Evolutionary conservation across 495 filamentous ascomycete genomes (phyloP), one percentile per base, ranked within the genome.

Genomic region (Terfezia boudieri): DNA sequence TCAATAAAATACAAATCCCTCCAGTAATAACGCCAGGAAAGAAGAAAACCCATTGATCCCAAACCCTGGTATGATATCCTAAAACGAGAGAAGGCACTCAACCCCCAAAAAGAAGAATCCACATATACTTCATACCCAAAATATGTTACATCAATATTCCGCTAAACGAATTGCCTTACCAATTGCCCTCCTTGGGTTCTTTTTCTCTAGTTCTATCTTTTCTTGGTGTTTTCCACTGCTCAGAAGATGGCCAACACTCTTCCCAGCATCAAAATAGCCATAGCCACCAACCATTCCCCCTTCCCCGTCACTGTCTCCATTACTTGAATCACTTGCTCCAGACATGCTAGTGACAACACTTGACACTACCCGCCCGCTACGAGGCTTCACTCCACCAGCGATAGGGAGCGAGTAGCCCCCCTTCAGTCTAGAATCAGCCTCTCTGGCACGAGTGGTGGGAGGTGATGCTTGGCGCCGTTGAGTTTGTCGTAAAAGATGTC

Each of bases 111-210:
- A 9, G 10, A 22, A 26, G 49, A 51, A 23, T 26, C 26, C 26
- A 26, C 26, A 5, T n/a, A n/a, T n/a, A 32, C 26, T 32, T 7
- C 26, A 32, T 32, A 7, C 26, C n/a, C 43, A 37, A 37, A 16
- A 32, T 54, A 43, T 11, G 12, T 11, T 5, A 53, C 41, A 55
- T 51, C 43, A 36, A 36, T 36, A 87, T 49, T 90, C 84, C 53
- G 74, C 78, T 57, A 90, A 67, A 64, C 80, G 72, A 59, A 90
- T 63, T 62, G 82, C 86, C 74, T 86, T 87, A 35, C 84, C 84
- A 17, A 90, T 76, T 55, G 84, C 80, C 61, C 79, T 70, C 63
- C 79, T 73, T 52, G 72, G 66, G 41, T 57, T 36, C 49, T 59
- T 68, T 9, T 54, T 55, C 8, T 69, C 68, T 53, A 70, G 71